These are phyloP conservation scores for Lasiodiplodia sp. DNA, from an alignment of 2,329 filamentous ascomycete genomes.

Conservation along the genomic window DNA sequence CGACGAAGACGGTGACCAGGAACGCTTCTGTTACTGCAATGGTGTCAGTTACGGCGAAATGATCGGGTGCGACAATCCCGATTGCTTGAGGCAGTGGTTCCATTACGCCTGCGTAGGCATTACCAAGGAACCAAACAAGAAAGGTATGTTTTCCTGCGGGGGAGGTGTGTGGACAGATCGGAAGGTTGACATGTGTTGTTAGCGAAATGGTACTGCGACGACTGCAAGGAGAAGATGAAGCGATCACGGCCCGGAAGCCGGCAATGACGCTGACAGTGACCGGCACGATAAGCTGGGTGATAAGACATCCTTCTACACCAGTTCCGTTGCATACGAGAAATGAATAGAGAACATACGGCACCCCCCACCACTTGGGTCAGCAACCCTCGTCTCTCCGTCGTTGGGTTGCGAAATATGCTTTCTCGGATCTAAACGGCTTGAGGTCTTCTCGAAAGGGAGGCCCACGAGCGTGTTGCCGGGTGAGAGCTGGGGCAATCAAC, in stretches of 20 bases:
- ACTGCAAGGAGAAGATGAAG: slow-evolving; percentile 42
- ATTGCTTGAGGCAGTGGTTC: slow-evolving; percentile 71
- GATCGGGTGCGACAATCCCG: slow-evolving; percentile 72
- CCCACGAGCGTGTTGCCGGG: background rate
- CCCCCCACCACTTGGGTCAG: background rate
- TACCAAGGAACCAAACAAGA: slow-evolving; percentile 64
- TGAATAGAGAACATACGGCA: background rate
- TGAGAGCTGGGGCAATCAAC: too few species aligned
- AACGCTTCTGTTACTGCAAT: slow-evolving; percentile 71
- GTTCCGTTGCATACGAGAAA: background rate
- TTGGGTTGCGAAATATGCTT: background rate
- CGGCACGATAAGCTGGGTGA: background rate
- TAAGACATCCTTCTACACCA: background rate
- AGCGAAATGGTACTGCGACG: slow-evolving; percentile 50
- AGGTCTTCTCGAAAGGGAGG: background rate
- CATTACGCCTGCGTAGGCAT: slow-evolving; percentile 70
- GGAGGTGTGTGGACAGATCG: background rate
- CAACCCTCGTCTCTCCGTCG: background rate
- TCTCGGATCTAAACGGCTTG: background rate
- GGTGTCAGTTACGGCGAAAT: slow-evolving; percentile 71
- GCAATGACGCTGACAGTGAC: slow-evolving; percentile 14
- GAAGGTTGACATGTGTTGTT: slow-evolving; percentile 32
- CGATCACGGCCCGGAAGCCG: slow-evolving; percentile 25
- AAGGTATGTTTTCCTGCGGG: slow-evolving; percentile 40
- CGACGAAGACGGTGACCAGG: slow-evolving; percentile 55